Evolutionary conservation across 148 eudicot genomes (phyloP).

Genomic region (Chenopodium quinoa): DNA sequence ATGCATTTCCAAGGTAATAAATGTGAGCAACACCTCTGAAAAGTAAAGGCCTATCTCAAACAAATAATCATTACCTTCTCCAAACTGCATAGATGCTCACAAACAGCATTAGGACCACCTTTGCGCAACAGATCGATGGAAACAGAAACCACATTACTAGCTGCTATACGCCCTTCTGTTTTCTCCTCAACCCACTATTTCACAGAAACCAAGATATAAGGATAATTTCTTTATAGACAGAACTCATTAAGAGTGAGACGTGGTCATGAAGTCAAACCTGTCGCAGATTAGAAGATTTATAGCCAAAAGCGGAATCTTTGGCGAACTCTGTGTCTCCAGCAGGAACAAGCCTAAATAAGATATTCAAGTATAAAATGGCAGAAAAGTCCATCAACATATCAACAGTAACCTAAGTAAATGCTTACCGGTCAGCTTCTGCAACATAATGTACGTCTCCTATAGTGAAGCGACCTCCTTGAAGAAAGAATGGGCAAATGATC

Average conservation of each 20-base stretch:
- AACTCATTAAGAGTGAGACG: not conserved
- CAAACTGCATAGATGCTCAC: conserved; percentile 79
- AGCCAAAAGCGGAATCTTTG: conserved; percentile 95
- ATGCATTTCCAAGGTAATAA: not conserved
- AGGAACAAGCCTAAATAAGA: conserved; percentile 77
- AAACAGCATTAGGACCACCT: conserved; percentile 90
- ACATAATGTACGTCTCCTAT: conserved; percentile 90
- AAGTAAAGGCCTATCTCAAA: not conserved
- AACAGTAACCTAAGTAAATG: not conserved
- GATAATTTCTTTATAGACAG: not conserved
- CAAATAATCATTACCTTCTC: conserved; percentile 40
- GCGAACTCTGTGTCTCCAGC: conserved; percentile 99
- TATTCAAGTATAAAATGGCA: not conserved
- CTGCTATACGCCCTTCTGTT: conserved; percentile 71
- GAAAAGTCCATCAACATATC: not conserved
- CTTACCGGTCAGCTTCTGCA: conserved; percentile 81
- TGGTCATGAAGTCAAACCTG: conserved; percentile 50
- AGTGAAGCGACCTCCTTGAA: conserved; percentile 97
- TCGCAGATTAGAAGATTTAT: conserved; percentile 84
- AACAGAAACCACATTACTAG: conserved; percentile 73
- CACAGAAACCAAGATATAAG: conserved; percentile 13
- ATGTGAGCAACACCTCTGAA: not conserved
- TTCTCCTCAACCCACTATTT: conserved; percentile 97
- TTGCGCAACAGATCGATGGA: conserved; percentile 74
- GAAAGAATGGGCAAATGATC: conserved; percentile 98